Base-by-base conservation (phyloP, 805 yeast species). In the Saccharomycopsis selenospora region DNA sequence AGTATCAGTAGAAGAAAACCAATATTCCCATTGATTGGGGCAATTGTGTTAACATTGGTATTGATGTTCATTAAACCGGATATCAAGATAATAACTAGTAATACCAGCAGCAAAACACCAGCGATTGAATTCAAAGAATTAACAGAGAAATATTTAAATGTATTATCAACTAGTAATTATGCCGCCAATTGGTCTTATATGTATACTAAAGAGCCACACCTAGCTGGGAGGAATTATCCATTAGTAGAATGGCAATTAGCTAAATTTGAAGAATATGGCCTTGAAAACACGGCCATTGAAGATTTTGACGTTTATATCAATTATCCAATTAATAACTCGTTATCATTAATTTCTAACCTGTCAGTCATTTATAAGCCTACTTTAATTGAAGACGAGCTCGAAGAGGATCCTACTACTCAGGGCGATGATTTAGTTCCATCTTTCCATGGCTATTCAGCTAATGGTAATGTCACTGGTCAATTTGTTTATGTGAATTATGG, bases 371-470 rank as follows among this genome's bases (percentile, higher is more conserved):
- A 71, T 59, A 66, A 69, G 48, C 84, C 91, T 5, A 63, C 76
- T 3, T 65, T 77, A 36, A 69, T 66, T 40, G 82, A 77, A 59
- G 81, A 77, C 52, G 68, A 58, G 14, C 58, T 85, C 45, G 64
- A 66, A 43, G 79, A 77, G 54, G 83, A 79, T 54, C 65, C 68
- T 42, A 65, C 69, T 8, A 67, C 72, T 1, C 45, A 62, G 51
- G 59, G 63, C 61, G 68, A 68, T 25, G 76, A 72, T 51, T 62
- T 71, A 29, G 72, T 82, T 23, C 90, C 89, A 11, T 80, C 88
- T 0, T 85, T 85, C 67, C 81, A 82, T 59, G 89, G 87, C 1
- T 85, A 82, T 58, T 79, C 86, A 3, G 89, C 85, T 7, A 72
- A 75, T 48, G 95, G 93, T 36, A 82, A 83, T 56, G 85, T 79